Base-by-base conservation (phyloP, 2,329 filamentous ascomycete genomes). In the Diaporthe caulivora region DNA sequence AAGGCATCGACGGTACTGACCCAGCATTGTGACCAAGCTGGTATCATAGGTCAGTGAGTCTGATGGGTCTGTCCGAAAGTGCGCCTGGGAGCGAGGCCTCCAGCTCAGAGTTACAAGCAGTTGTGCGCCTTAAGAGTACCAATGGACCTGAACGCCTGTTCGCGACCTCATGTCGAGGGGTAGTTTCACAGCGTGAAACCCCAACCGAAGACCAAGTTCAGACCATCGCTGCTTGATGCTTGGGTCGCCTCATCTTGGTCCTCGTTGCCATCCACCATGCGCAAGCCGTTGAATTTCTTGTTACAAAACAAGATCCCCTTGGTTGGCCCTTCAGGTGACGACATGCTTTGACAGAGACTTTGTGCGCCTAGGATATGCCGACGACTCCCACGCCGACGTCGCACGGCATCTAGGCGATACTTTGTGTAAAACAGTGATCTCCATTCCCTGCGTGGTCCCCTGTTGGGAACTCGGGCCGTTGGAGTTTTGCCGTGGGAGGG, bases 401-500 rank as follows among this genome's bases (percentile, higher is more conserved):
- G 47, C 62, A 67, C 62, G 47, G 21, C 62, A 18, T 37, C 62
- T 51, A 37, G 44, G 31, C 44, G 31, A 53, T 37, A 21, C 44
- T 40, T 21, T 53, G 62, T 67, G 62, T 53, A 67, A 40, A 40
- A 40, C 62, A 47, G 62, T 10, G 44, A 53, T 67, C 62, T 53
- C 47, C 31, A 40, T 37, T 7, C 13, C n/a, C 4, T 49, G 26
- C 29, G 26, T 34, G 60, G 29, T 21, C n/a, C n/a, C 11, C 11
- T 53, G n/a, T 67, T 53, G 62, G 62, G 15, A 53, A 26, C 29
- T 47, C 62, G 47, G 47, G 31, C 62, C 62, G 62, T 37, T 53
- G 31, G 31, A 40, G 13, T 53, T 67, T 51, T 53, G 62, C 62
- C 62, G 47, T 53, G 37, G 34, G 3, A 51, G 31, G 29, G 13